Conservation (phyloP, 352 stramenopile genomes). For the Phytophthora fragariae region DNA sequence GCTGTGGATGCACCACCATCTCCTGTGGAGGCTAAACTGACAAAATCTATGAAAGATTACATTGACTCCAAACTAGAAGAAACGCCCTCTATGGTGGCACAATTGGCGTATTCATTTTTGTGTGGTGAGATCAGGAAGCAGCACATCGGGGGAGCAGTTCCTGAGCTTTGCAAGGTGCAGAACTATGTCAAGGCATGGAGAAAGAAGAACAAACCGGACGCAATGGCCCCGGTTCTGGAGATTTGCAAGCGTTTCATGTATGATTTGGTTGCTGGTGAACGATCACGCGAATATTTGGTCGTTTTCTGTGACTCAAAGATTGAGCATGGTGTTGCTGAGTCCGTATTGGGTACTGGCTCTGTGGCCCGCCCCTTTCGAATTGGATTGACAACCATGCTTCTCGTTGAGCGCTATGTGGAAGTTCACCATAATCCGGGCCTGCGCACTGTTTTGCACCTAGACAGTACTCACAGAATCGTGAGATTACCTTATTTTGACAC, state of each 20-base stretch:
- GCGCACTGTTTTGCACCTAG: not conserved
- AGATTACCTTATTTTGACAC: too few species aligned
- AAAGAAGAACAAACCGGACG: not conserved
- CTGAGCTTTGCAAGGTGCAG: not conserved
- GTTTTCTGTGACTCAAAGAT: not conserved
- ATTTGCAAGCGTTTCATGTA: not conserved
- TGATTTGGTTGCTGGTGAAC: not conserved
- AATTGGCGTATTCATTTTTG: not conserved
- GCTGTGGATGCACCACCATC: not conserved
- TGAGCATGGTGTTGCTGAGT: not conserved
- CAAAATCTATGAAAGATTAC: not conserved
- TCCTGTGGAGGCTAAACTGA: not conserved
- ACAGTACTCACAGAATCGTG: constrained; percentile 2
- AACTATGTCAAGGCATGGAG: not conserved
- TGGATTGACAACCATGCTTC: not conserved
- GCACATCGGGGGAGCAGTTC: not conserved
- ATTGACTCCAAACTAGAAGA: not conserved
- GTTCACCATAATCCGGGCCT: not conserved
- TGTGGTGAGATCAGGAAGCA: not conserved
- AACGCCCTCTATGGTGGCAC: not conserved
- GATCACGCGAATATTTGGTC: not conserved
- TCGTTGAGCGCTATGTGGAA: not conserved
- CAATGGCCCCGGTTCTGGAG: not conserved
- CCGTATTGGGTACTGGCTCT: not conserved
- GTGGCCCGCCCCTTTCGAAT: not conserved